Conservation (phyloP, 176 grass and related monocot genomes). For the Neostapfia colusana region DNA sequence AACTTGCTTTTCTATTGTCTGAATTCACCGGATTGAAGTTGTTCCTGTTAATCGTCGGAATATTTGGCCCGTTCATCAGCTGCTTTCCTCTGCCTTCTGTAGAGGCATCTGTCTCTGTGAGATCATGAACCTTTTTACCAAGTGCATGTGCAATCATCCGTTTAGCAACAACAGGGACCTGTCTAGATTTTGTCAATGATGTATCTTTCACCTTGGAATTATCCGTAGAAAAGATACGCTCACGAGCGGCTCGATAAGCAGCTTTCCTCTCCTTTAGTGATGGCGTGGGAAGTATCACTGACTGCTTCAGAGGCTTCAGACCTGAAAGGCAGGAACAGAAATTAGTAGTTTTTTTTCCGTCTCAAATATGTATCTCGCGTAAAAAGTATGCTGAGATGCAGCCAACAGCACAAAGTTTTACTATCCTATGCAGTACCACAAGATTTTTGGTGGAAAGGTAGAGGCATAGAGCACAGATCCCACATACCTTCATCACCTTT, state of each 20-base stretch:
- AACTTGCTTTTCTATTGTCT: constrained; percentile 25
- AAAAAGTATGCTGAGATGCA: background rate
- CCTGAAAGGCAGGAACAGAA: constrained; percentile 25
- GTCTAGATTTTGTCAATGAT: constrained; percentile 44
- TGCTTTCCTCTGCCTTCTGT: constrained; percentile 39
- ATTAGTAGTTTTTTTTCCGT: background rate
- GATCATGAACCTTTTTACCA: constrained; percentile 58
- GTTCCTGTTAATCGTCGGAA: background rate
- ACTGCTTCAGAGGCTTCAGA: constrained; percentile 37
- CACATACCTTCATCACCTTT: constrained; percentile 38
- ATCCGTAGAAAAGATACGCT: constrained; percentile 65
- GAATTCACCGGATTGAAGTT: constrained; percentile 1
- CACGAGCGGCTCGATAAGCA: constrained; percentile 75
- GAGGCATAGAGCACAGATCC: background rate
- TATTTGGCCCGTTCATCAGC: constrained; percentile 10
- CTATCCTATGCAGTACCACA: background rate
- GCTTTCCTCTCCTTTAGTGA: constrained; percentile 85
- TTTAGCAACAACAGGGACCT: constrained; percentile 68
- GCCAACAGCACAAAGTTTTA: constrained; percentile 1
- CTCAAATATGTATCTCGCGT: background rate
- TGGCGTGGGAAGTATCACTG: constrained; percentile 21
- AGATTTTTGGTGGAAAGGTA: constrained; percentile 11
- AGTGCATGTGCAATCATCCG: constrained; percentile 97
- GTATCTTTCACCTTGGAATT: constrained; percentile 36
- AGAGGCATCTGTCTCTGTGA: constrained; percentile 19